Percentiles rank a stretch among this genome's conserved stretches.
Evolutionary conservation across 805 yeast genomes (phyloP).

Genomic region (Sugiyamaella americana): DNA sequence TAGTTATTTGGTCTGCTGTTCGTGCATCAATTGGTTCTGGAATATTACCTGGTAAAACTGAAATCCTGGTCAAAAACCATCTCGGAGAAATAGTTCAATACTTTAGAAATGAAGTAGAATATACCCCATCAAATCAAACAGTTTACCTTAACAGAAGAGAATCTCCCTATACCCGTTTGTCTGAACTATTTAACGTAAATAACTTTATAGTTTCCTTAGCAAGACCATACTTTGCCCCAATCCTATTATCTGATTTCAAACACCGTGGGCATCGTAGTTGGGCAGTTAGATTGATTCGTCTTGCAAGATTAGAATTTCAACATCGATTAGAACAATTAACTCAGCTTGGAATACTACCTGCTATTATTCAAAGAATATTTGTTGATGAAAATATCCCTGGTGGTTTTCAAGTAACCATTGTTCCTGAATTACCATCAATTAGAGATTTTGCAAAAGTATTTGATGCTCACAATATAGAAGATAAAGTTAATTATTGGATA

Average conservation of each 20-base stretch:
- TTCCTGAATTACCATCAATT: slow-evolving; percentile 73
- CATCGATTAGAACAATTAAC: slow-evolving; percentile 79
- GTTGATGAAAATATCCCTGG: slow-evolving; percentile 85
- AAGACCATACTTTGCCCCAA: slow-evolving; percentile 88
- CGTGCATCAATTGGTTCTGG: slow-evolving; percentile 64
- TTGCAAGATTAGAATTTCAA: slow-evolving; percentile 70
- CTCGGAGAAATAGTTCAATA: slow-evolving; percentile 38
- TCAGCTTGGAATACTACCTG: slow-evolving; percentile 67
- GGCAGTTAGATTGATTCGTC: slow-evolving; percentile 42
- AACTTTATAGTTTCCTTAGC: slow-evolving; percentile 89
- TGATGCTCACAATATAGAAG: slow-evolving; percentile 63
- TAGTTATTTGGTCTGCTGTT: slow-evolving; percentile 83
- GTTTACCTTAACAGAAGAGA: slow-evolving; percentile 38
- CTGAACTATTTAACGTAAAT: slow-evolving; percentile 92
- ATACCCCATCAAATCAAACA: slow-evolving; percentile 38
- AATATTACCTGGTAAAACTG: slow-evolving; percentile 55
- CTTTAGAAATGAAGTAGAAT: slow-evolving; percentile 29
- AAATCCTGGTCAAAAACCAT: slow-evolving; percentile 51
- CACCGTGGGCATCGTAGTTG: slow-evolving; percentile 44
- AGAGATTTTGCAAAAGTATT: slow-evolving; percentile 68
- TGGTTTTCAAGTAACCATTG: slow-evolving; percentile 81
- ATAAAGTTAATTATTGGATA: slow-evolving; percentile 84
- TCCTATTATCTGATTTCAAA: slow-evolving; percentile 74
- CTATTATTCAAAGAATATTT: slow-evolving; percentile 63
- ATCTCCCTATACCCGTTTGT: slow-evolving; percentile 78